phyloP scores from a whole-genome alignment of 179 eudicot genomes.

The Silene coronaria region DNA sequence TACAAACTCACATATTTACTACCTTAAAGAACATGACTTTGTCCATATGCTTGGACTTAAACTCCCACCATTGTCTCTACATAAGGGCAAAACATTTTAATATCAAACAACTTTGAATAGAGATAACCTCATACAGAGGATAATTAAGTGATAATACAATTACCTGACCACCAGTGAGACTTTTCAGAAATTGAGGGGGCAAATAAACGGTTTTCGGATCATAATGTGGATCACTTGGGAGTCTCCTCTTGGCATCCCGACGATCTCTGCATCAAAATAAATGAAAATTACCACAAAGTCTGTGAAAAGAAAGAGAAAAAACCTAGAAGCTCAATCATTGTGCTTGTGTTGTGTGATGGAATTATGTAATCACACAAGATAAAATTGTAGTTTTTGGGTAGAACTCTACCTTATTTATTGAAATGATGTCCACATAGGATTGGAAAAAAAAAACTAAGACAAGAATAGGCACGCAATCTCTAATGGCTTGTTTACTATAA shows the following conservation, averaged over 20 bases:
- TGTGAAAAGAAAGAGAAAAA: neutral
- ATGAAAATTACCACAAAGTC: constrained; percentile 10
- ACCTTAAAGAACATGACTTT: constrained; percentile 98
- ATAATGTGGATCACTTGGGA: constrained; percentile 66
- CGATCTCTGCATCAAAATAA: constrained; percentile 46
- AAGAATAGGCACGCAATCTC: too few relatives aligned
- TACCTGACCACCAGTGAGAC: constrained; percentile 80
- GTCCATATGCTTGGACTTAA: constrained; percentile 94
- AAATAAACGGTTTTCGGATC: constrained; percentile 79
- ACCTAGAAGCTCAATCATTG: neutral
- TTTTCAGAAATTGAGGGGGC: constrained; percentile 65
- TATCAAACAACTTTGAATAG: constrained; percentile 13
- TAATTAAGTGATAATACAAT: neutral
- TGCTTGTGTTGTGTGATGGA: neutral
- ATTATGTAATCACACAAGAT: neutral
- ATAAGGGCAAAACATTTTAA: constrained; percentile 14
- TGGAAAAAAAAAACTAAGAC: too few relatives aligned
- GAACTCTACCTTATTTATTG: too few relatives aligned
- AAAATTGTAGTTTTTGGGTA: too few relatives aligned
- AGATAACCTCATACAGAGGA: constrained; percentile 7
- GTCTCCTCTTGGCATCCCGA: constrained; percentile 64
- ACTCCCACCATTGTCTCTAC: constrained; percentile 99
- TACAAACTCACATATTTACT: constrained; percentile 9
- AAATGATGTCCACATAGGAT: too few relatives aligned
- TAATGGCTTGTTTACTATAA: too few relatives aligned